Conservation (phyloP, 768 basidiomycete species). For the Russula sp. region DNA sequence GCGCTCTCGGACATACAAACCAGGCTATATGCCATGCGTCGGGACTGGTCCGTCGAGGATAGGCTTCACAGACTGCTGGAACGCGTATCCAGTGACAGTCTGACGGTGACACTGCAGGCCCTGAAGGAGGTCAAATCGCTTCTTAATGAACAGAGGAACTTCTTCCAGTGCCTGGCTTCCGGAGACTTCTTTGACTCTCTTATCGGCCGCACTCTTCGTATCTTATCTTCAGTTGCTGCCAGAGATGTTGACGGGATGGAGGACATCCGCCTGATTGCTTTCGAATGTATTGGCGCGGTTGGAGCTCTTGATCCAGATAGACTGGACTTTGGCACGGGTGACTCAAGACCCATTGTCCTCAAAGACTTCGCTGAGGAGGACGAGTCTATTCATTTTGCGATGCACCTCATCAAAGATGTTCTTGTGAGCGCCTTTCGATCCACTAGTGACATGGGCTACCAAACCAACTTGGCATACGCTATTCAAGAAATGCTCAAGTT, state of each 20-base stretch:
- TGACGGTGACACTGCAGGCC: conserved; percentile 67
- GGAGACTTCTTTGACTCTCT: conserved; percentile 84
- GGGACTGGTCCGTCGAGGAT: conserved; percentile 45
- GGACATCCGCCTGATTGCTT: conserved; percentile 60
- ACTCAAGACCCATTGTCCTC: conserved; percentile 63
- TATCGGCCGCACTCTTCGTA: conserved; percentile 60
- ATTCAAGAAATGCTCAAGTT: conserved; percentile 88
- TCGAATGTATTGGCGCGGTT: conserved; percentile 85
- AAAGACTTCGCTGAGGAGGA: conserved; percentile 75
- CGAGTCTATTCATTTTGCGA: conserved; percentile 72
- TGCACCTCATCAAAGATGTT: conserved; percentile 80
- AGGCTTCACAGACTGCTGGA: conserved; percentile 62
- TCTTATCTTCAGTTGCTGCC: conserved; percentile 62
- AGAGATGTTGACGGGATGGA: conserved; percentile 77
- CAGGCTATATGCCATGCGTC: conserved; percentile 42
- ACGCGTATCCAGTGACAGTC: conserved; percentile 73
- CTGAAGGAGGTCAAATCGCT: conserved; percentile 70
- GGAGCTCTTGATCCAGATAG: conserved; percentile 96
- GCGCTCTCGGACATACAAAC: conserved; percentile 46
- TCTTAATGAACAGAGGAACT: conserved; percentile 45
- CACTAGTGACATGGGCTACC: conserved; percentile 90
- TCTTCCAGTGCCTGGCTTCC: conserved; percentile 57
- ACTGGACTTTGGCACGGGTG: conserved; percentile 56
- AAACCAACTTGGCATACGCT: conserved; percentile 80
- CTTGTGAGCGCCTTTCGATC: conserved; percentile 88